Evolutionary conservation across 179 eudicot genomes (phyloP), one percentile per base, ranked within the genome.

Genomic region (Nepenthes alata): DNA sequence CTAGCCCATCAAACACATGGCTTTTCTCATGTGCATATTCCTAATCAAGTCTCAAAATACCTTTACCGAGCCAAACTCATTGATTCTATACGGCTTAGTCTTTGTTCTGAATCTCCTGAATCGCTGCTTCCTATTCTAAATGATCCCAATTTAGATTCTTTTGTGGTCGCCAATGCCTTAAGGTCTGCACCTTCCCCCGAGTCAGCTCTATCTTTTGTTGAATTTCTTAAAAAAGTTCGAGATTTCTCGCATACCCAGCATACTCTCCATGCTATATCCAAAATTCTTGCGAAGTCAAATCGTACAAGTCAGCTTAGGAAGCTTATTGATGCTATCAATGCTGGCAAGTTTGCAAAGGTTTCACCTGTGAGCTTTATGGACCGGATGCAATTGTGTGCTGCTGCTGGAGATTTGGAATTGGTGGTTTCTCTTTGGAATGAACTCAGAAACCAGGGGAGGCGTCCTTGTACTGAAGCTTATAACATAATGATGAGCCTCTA

Each of bases 141-240:
- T 3, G 74, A 77, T 67, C 91, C 83, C 2, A 51, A 76, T 53
- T 63, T 91, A 53, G 98, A 91, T 77, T 89, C 95, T 1, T 84
- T 89, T 77, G 95, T 91, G 13, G 86, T 89, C 53, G 50, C 89
- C 53, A 84, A 86, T 77, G 96, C 86, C 8, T 65, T 89, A 2
- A 72, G 78, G 11, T 84, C 96, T 14, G 91, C 98, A 59, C 96
- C 98, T 55, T 86, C 89, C 14, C 83, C 83, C 8, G 80, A 76
- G 11, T 81, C 89, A 65, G 96, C 96, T 1, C 72, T 89, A 48
- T 80, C 78, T 14, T 75, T 91, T 50, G 65, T 75, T 41, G 84
- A 89, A 63, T 61, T 70, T 37, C 85, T 91, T 48, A 80, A 84
- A 68, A 71, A 61, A 37, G 51, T 82, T 48, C 87, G 81, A 55